Percentiles rank a stretch among this genome's conserved stretches.
These are phyloP conservation scores for Dacryopinax spathularia DNA, from an alignment of 768 basidiomycete genomes.

Conservation along the genomic window DNA sequence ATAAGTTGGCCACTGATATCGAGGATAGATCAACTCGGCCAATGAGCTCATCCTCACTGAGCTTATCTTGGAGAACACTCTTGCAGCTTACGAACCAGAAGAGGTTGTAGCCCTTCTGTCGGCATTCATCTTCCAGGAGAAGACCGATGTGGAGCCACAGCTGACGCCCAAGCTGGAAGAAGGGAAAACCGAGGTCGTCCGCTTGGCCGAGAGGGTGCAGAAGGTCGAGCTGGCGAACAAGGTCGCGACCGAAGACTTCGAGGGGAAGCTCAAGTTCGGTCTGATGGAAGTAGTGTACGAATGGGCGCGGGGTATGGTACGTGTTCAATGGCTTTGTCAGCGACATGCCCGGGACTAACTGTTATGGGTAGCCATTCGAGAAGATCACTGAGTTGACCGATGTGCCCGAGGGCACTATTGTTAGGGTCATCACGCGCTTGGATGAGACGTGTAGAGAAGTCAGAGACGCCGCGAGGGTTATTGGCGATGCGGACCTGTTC, in stretches of 20 bases:
- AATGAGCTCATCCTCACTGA: slow-evolving; percentile 93
- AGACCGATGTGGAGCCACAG: slow-evolving; percentile 76
- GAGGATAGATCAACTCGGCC: slow-evolving; percentile 82
- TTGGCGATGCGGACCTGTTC: slow-evolving; percentile 89
- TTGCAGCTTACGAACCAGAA: slow-evolving; percentile 81
- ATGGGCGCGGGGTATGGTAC: slow-evolving; percentile 97
- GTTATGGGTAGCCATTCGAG: slow-evolving; percentile 66
- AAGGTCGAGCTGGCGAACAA: slow-evolving; percentile 66
- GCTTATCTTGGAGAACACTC: slow-evolving; percentile 86
- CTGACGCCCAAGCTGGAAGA: slow-evolving; percentile 66
- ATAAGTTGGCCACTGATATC: background rate
- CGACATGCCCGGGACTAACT: background rate
- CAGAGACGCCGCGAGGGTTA: slow-evolving; percentile 89
- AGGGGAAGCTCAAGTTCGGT: slow-evolving; percentile 71
- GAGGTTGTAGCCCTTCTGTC: slow-evolving; percentile 94
- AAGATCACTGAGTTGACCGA: slow-evolving; percentile 88
- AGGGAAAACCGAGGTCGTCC: slow-evolving; percentile 63
- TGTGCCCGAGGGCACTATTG: slow-evolving; percentile 91
- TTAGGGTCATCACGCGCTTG: slow-evolving; percentile 84
- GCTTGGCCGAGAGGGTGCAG: slow-evolving; percentile 64
- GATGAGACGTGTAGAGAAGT: slow-evolving; percentile 98
- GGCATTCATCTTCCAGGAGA: slow-evolving; percentile 96
- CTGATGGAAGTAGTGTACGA: slow-evolving; percentile 95
- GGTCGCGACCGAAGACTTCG: slow-evolving; percentile 66
- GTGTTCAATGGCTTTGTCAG: slow-evolving; percentile 15